Percentiles rank a stretch among this genome's conserved stretches.
phyloP scores from a whole-genome alignment of 1,284 basidiomycete species.

The Trametes versicolor region DNA sequence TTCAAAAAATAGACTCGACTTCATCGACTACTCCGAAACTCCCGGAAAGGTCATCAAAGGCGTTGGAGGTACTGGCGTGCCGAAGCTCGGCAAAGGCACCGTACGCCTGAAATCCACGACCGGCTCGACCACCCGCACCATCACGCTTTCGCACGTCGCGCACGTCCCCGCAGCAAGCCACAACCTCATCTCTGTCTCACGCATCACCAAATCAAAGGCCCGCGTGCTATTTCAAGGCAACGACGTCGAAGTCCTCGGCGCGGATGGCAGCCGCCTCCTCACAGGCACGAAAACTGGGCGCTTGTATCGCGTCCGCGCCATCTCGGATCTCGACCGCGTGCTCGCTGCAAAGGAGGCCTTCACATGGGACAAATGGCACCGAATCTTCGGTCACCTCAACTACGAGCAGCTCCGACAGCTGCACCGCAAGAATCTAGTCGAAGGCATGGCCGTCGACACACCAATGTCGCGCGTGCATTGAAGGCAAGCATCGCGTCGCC shows the following conservation, averaged over 20 bases:
- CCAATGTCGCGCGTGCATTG: constrained; percentile 19
- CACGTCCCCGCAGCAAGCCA: background rate
- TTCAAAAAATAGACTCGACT: background rate
- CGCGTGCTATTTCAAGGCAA: background rate
- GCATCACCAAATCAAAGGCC: background rate
- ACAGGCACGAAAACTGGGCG: background rate
- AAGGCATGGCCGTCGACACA: constrained; percentile 15
- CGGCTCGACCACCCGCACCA: background rate
- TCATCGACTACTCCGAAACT: background rate
- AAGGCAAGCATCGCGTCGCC: too few relatives aligned
- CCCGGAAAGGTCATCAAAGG: background rate
- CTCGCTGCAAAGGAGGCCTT: background rate
- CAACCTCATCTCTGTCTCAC: background rate
- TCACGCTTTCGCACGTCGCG: background rate
- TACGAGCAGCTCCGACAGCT: background rate
- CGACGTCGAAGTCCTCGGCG: background rate
- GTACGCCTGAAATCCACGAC: background rate
- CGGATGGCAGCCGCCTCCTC: background rate
- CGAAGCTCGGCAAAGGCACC: background rate
- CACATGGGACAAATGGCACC: constrained; percentile 3
- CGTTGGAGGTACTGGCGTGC: background rate
- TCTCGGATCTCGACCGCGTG: too few relatives aligned
- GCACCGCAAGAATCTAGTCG: background rate
- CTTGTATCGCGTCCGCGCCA: background rate
- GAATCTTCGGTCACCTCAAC: background rate